Evolutionary conservation across 371 early-diverging fungal species (phyloP).

Genomic region (Mortierella sp.): DNA sequence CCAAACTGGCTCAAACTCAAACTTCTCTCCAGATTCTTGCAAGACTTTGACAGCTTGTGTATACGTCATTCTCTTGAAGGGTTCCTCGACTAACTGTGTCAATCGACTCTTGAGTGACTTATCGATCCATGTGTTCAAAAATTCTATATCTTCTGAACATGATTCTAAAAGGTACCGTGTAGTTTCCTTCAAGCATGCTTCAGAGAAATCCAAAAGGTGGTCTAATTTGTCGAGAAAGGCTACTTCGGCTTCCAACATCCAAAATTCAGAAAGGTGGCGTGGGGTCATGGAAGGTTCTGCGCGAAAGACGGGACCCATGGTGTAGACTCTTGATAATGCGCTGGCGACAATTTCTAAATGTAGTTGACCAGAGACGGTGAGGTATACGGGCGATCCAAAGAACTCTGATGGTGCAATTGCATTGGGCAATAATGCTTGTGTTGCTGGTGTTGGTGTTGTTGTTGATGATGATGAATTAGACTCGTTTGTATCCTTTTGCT

Average conservation of each 20-base stretch:
- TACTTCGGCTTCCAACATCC: slow-evolving; percentile 95
- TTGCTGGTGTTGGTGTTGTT: slow-evolving; percentile 29
- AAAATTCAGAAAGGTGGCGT: slow-evolving; percentile 94
- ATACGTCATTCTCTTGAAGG: slow-evolving; percentile 85
- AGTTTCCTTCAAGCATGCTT: slow-evolving; percentile 65
- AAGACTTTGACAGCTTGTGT: slow-evolving; percentile 85
- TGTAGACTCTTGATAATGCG: slow-evolving; percentile 87
- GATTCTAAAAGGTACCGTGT: slow-evolving; percentile 64
- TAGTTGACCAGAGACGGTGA: slow-evolving; percentile 93
- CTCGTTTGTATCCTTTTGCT: background rate
- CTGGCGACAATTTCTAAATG: slow-evolving; percentile 87
- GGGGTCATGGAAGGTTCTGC: slow-evolving; percentile 90
- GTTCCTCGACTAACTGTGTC: slow-evolving; percentile 53
- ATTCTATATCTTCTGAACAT: slow-evolving; percentile 67
- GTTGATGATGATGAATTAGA: slow-evolving; percentile 7
- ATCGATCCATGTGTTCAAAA: slow-evolving; percentile 69
- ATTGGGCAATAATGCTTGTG: too few species aligned
- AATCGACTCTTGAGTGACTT: slow-evolving; percentile 59
- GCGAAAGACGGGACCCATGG: slow-evolving; percentile 89
- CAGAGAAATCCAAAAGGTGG: slow-evolving; percentile 69
- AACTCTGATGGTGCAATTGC: slow-evolving; percentile 67
- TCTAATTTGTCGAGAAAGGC: slow-evolving; percentile 75
- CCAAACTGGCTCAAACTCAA: slow-evolving; percentile 80
- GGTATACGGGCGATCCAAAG: slow-evolving; percentile 81
- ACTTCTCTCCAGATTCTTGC: slow-evolving; percentile 56